Conservation (phyloP, 192 early-diverging fungal genomes). For the Backusella liffmaniae region DNA sequence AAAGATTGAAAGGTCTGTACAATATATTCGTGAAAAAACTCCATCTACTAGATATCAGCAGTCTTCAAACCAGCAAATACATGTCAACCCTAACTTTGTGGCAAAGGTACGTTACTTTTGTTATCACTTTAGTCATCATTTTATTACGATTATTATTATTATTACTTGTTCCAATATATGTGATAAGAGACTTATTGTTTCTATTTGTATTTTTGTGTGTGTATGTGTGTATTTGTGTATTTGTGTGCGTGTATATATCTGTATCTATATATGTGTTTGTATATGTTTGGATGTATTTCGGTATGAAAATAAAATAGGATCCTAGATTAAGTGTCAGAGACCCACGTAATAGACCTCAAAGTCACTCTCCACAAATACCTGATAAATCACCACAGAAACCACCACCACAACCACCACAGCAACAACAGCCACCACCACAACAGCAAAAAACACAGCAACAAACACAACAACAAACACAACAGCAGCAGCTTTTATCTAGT, state of each 20-base stretch:
- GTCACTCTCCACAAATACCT: constrained; percentile 1
- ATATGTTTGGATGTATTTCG: neutral
- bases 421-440: neutral
- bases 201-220: neutral
- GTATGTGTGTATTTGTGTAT: neutral
- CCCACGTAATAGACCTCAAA: constrained; percentile 15
- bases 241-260: neutral
- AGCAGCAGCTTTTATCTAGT: neutral
- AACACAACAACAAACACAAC: neutral
- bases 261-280: neutral
- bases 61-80: constrained; percentile 37
- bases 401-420: neutral
- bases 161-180: neutral
- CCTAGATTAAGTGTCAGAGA: constrained; percentile 11
- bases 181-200: neutral
- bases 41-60: constrained; percentile 22
- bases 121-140: neutral
- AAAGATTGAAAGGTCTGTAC: constrained; percentile 46
- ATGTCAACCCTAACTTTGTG: constrained; percentile 63
- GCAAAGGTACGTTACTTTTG: constrained; percentile 23
- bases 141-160: neutral
- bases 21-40: constrained; percentile 39
- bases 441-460: neutral
- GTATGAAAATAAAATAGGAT: constrained; percentile 1
- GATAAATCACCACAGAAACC: neutral